Evolutionary conservation across 75 land plant species (phyloP).

Genomic region (Adiantum capillusveneris): DNA sequence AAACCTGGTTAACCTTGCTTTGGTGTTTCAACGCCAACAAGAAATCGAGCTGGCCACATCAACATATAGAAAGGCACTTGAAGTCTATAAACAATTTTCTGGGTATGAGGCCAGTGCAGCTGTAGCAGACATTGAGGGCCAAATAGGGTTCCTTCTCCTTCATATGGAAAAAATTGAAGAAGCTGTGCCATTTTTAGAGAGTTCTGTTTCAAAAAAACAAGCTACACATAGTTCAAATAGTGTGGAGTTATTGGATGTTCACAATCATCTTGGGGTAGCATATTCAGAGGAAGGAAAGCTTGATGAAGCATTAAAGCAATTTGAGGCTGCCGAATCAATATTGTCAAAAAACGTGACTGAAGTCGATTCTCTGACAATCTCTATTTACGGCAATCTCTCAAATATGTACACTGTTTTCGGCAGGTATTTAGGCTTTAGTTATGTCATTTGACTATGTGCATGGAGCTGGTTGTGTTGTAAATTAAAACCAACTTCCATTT

Average conservation of each 20-base stretch:
- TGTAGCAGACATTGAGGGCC: conserved; percentile 46
- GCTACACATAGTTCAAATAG: conserved; percentile 56
- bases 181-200: conserved; percentile 57
- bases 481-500: too few species aligned
- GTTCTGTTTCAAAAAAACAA: conserved; percentile 40
- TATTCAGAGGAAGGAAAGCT: conserved; percentile 54
- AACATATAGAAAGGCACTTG: conserved; percentile 38
- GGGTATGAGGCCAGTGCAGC: conserved; percentile 30
- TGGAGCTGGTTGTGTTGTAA: too few species aligned
- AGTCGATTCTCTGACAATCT: conserved; percentile 45
- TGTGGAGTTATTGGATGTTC: conserved; percentile 56
- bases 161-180: conserved; percentile 44
- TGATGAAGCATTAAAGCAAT: conserved; percentile 55
- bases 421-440: conserved; percentile 34
- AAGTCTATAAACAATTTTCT: conserved; percentile 38
- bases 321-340: conserved; percentile 53
- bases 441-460: not conserved
- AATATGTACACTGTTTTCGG: conserved; percentile 53
- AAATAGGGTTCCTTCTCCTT: conserved; percentile 51
- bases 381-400: conserved; percentile 38
- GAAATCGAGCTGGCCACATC: conserved; percentile 55
- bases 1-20: conserved; percentile 2
- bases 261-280: conserved; percentile 60
- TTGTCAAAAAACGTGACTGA: conserved; percentile 49
- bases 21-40: conserved; percentile 42